Percentiles rank a stretch among this genome's conserved stretches.
phyloP scores from a whole-genome alignment of 2,329 filamentous ascomycete species.

The Alternaria sp. region DNA sequence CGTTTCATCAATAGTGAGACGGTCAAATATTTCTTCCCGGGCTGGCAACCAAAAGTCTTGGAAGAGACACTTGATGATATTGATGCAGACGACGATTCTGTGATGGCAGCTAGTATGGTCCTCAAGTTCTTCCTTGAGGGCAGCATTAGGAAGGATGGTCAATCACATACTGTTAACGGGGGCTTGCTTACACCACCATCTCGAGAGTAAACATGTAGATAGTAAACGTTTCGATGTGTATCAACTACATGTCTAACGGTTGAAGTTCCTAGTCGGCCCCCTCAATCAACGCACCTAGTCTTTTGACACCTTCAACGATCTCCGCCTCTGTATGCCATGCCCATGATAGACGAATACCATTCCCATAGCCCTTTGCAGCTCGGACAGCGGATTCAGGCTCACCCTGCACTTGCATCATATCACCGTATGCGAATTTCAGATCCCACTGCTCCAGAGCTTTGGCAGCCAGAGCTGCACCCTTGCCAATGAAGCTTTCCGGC shows the following conservation, averaged over 20 bases:
- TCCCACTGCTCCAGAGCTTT: slow-evolving; percentile 66
- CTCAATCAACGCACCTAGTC: slow-evolving; percentile 16
- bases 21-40: slow-evolving; percentile 48
- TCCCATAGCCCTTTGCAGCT: slow-evolving; percentile 17
- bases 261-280: not conserved
- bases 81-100: slow-evolving; percentile 41
- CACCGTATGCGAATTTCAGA: slow-evolving; percentile 71
- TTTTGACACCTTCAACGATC: slow-evolving; percentile 22
- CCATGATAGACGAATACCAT: slow-evolving; percentile 25
- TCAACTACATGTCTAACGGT: not conserved
- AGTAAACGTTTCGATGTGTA: not conserved
- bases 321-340: slow-evolving; percentile 25
- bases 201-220: not conserved
- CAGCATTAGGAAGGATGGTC: not conserved
- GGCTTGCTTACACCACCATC: slow-evolving; percentile 29
- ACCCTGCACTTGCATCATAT: slow-evolving; percentile 66
- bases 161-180: slow-evolving; percentile 12
- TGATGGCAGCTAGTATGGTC: slow-evolving; percentile 43
- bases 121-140: slow-evolving; percentile 45
- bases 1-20: slow-evolving; percentile 53
- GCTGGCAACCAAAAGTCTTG: slow-evolving; percentile 33
- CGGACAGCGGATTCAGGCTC: slow-evolving; percentile 14
- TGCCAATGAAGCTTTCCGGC: not conserved
- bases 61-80: slow-evolving; percentile 28
- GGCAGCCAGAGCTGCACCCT: slow-evolving; percentile 21